Base-by-base conservation (phyloP, 441 rosid genomes). In the Populus hybrid region DNA sequence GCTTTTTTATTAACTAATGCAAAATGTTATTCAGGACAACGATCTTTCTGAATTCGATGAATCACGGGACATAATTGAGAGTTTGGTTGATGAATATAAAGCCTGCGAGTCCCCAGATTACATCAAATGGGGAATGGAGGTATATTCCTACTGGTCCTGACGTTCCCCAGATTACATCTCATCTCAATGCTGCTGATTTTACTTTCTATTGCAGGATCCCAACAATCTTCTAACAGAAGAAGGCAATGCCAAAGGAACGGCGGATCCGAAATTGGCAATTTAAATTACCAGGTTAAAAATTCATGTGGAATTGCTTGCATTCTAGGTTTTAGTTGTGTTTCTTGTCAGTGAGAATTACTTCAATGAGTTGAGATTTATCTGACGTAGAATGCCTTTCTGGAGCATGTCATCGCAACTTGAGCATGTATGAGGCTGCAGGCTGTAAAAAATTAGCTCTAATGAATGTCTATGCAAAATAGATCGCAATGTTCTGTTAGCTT, bases 81-180 rank as follows among this genome's bases (percentile, higher is more conserved):
- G 98, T 82, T 87, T 97, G 85, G 99, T 94, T 84, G 98, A 97
- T 67, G 99, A 97, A 79, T 97, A 97, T 30, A 94, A 97, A 87
- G 99, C 99, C 10, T 97, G 99, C 73, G 98, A 97, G 78, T 94
- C 99, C 65, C 97, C 99, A 36, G 98, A 97, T 85, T 97, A 93
- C 85, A 93, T 97, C 82, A 94, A 94, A 86, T 96, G 99, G 99
- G 99, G 99, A 88, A 94, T 94, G 98, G 99, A 96, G 98, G 98
- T 91, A 86, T 73, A 69, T 70, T 28, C 70, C 67, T 38, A 30
- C 64, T 42, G 35, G 21, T 70, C 73, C 73, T 24, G 14, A 30
- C 72, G 32, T 68, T 65, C 64, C 28, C 64, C 69, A 53, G 20
- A 57, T 67, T 16, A 35, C 57, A 18, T 71, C 21, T 53, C 20